Base-by-base conservation (phyloP, 805 yeast species). In the Lipomyces japonicus region DNA sequence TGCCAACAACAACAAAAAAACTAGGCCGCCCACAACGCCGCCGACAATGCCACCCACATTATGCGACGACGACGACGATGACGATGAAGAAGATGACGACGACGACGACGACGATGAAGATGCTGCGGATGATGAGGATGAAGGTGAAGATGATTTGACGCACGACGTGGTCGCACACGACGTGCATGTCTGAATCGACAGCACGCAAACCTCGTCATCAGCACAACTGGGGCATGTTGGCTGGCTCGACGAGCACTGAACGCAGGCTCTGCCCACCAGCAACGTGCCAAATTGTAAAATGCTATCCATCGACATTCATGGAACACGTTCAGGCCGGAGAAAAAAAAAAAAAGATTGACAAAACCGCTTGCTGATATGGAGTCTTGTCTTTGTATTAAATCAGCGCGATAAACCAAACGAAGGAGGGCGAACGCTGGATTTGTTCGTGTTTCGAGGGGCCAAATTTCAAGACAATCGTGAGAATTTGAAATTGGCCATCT, bases 1-100 rank as follows among this genome's bases (percentile, higher is more conserved):
- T 1, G 71, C 57, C 0, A 73, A 61, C 1, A 70, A 75, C 1
- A 78, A 72, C 16, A 84, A 82, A 18, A 86, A 90, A 1, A 80
- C 75, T 1, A 82, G 81, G 23, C 89, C 90, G 21, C 89, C 91
- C 0, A 82, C 85, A 19, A 83, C 75, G 4, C 81, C 86, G 4
- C 87, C 83, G 18, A 73, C 37, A 14, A 12, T 34, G 37, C 10
- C 37, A 12, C 31, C 12, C 10, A 7, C 31, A 12, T 12, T 12
- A 14, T 14, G 16, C 21, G 37, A 34, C 21, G 37, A 34, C 19
- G 10, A 6, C 12, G 12, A 65, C 42, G 72, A 63, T 14, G 52
- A 46, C 31, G 59, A 10, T 3, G 53, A 18, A 2, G 61, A 53
- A 4, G 63, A 44, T 19, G 50, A 40, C 1, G 64, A 54, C 3